Percentiles rank a stretch among this genome's conserved stretches.
Conservation (phyloP, 2,329 filamentous ascomycete species). For the Aspergillus flavus region DNA sequence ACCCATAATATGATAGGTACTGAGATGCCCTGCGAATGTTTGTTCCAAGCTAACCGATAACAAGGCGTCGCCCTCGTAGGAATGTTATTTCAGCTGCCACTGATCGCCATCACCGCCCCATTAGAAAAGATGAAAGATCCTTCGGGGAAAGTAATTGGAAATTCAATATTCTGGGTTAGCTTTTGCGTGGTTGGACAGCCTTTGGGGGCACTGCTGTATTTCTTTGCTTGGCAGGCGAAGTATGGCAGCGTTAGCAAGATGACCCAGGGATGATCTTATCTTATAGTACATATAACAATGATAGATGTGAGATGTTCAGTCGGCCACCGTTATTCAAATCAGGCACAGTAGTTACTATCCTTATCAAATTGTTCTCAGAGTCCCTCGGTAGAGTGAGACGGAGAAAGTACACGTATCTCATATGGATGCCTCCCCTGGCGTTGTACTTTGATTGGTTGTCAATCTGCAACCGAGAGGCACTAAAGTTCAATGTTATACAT, state of each 20-base stretch:
- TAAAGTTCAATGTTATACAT: neutral
- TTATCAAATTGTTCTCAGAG: neutral
- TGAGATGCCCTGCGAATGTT: neutral
- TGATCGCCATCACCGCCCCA: slow-evolving; percentile 78
- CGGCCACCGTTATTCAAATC: neutral
- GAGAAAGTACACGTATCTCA: neutral
- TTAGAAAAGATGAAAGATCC: slow-evolving; percentile 77
- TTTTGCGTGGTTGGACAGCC: slow-evolving; percentile 97
- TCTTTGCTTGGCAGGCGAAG: slow-evolving; percentile 98
- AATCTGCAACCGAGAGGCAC: neutral
- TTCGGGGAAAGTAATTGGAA: slow-evolving; percentile 78
- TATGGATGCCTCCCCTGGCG: neutral
- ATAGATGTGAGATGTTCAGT: neutral
- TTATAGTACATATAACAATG: neutral
- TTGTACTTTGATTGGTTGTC: neutral
- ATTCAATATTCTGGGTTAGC: slow-evolving; percentile 93
- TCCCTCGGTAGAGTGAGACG: neutral
- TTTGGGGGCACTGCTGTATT: slow-evolving; percentile 88
- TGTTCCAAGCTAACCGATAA: slow-evolving; percentile 13
- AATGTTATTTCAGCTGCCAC: slow-evolving; percentile 89
- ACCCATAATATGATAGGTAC: slow-evolving; percentile 90
- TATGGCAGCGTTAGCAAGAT: slow-evolving; percentile 74
- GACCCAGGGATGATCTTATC: neutral
- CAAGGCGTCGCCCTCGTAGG: slow-evolving; percentile 86
- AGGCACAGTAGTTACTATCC: neutral